These are phyloP conservation scores for Aspergillus sclerotioniger DNA, from an alignment of 495 filamentous ascomycete genomes.

Conservation along the genomic window DNA sequence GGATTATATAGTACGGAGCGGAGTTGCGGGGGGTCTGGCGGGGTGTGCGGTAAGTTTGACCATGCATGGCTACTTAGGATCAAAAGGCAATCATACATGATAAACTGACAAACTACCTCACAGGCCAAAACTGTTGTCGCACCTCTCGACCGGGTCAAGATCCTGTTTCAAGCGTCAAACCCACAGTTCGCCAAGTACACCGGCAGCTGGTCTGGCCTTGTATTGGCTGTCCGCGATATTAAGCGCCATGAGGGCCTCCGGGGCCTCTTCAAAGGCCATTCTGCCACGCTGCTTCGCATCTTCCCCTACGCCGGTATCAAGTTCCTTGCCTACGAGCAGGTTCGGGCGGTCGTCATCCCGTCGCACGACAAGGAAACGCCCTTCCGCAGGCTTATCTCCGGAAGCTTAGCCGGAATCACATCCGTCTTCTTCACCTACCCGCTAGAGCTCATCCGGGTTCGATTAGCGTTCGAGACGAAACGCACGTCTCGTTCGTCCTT, in stretches of 20 bases:
- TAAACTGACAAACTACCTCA: slow-evolving; percentile 7
- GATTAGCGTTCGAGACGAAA: slow-evolving; percentile 90
- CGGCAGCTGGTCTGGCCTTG: slow-evolving; percentile 79
- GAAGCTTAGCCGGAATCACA: slow-evolving; percentile 78
- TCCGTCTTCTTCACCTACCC: slow-evolving; percentile 96
- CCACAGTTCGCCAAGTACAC: slow-evolving; percentile 91
- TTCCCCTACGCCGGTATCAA: slow-evolving; percentile 98
- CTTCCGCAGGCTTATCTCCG: slow-evolving; percentile 71
- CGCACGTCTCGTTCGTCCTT: slow-evolving; percentile 63
- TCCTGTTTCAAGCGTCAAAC: slow-evolving; percentile 94
- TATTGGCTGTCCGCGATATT: slow-evolving; percentile 77
- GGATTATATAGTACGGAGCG: slow-evolving; percentile 79
- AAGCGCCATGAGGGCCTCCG: slow-evolving; percentile 66
- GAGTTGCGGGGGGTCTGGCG: slow-evolving; percentile 81
- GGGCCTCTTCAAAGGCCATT: slow-evolving; percentile 90
- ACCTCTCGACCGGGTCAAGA: slow-evolving; percentile 96
- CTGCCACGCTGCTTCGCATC: slow-evolving; percentile 88
- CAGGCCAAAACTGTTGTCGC: slow-evolving; percentile 95
- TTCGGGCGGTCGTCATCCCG: slow-evolving; percentile 72
- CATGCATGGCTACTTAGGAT: neutral
- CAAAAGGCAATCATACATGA: neutral
- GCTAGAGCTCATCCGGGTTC: slow-evolving; percentile 86
- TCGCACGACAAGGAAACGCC: slow-evolving; percentile 72
- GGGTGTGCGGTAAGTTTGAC: slow-evolving; percentile 71
- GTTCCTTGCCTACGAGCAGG: slow-evolving; percentile 96